Percentiles rank a stretch among this genome's conserved stretches.
Conservation (phyloP, 305 asterid genomes). For the Caryopteris hybrid region DNA sequence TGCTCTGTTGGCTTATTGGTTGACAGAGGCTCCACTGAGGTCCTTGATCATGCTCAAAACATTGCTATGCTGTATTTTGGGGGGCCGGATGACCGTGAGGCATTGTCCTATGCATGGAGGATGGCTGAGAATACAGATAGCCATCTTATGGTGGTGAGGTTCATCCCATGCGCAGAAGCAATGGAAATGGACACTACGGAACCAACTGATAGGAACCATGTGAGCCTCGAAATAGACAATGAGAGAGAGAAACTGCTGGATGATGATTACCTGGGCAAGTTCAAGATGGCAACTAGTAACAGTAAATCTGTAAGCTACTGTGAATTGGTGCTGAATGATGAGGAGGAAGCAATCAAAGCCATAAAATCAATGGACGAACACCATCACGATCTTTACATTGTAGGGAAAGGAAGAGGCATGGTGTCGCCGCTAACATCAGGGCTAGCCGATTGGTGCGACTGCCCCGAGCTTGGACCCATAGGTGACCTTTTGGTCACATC, state of each 20-base stretch:
- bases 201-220: conserved; percentile 27
- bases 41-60: conserved; percentile 35
- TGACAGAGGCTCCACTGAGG: conserved; percentile 46
- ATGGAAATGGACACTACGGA: conserved; percentile 17
- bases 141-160: conserved; percentile 55
- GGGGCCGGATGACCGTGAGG: conserved; percentile 94
- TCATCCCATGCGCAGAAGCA: conserved; percentile 46
- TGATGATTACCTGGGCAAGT: conserved; percentile 57
- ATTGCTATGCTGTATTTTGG: conserved; percentile 68
- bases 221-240: conserved; percentile 41
- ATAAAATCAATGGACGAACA: conserved; percentile 77
- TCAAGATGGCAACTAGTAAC: conserved; percentile 43
- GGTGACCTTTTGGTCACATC: conserved; percentile 91
- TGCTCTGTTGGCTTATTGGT: conserved; percentile 83
- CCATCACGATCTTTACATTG: conserved; percentile 59
- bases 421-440: conserved; percentile 66
- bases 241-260: conserved; percentile 60
- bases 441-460: conserved; percentile 92
- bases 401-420: conserved; percentile 76
- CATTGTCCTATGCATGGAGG: conserved; percentile 73
- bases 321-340: conserved; percentile 66
- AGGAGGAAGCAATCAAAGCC: conserved; percentile 73
- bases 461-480: conserved; percentile 90
- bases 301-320: conserved; percentile 34
- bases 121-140: conserved; percentile 54